Evolutionary conservation across 139 green algal genomes (phyloP).

Genomic region (Coelastrella sp.): DNA sequence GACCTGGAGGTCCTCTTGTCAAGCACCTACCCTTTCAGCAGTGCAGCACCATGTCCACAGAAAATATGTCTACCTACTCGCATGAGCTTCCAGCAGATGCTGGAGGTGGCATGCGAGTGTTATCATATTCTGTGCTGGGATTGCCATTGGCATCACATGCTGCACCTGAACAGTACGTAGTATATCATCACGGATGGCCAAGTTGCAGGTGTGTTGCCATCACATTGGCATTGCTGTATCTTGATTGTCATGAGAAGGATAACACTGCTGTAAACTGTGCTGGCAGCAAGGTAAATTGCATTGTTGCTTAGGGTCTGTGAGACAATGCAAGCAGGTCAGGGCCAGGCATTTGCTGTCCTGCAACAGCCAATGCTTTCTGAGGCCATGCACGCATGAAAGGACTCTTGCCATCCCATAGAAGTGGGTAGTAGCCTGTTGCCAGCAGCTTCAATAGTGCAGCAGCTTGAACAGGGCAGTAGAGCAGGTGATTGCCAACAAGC

Average conservation of each 20-base stretch:
- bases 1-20: too few relatives aligned
- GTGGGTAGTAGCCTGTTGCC: too few relatives aligned
- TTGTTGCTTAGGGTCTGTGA: too few relatives aligned
- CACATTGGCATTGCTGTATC: background rate
- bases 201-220: background rate
- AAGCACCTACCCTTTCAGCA: background rate
- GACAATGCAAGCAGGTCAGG: too few relatives aligned
- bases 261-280: background rate
- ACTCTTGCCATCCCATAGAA: too few relatives aligned
- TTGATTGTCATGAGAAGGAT: background rate
- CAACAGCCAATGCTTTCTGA: too few relatives aligned
- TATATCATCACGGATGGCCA: slow-evolving; percentile 34
- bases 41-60: background rate
- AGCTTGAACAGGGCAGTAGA: too few relatives aligned
- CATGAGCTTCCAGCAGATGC: background rate
- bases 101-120: background rate
- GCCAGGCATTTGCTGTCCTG: too few relatives aligned
- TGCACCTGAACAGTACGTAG: background rate
- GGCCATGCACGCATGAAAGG: too few relatives aligned
- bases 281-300: background rate
- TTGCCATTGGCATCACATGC: background rate
- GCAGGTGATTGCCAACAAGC: too few relatives aligned
- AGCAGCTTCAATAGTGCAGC: too few relatives aligned
- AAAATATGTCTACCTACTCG: background rate
- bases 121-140: slow-evolving; percentile 27